These are phyloP conservation scores for Tulasnella sp. DNA, from an alignment of 768 basidiomycete species.

Conservation along the genomic window DNA sequence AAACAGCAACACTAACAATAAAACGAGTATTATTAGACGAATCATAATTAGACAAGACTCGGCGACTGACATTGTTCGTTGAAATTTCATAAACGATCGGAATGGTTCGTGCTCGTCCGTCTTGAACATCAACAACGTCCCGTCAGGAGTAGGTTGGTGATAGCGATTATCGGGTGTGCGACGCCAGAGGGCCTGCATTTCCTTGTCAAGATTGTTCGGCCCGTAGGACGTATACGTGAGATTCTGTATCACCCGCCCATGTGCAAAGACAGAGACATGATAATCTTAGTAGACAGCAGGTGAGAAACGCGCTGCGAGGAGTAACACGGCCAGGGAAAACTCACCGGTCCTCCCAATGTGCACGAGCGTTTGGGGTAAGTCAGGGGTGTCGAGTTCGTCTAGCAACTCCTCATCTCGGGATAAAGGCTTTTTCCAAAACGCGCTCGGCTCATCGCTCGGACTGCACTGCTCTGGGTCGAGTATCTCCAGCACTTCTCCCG, in stretches of 20 bases:
- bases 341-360: slow-evolving; percentile 56
- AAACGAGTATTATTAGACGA: slow-evolving; percentile 1
- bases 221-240: slow-evolving; percentile 87
- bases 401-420: slow-evolving; percentile 26
- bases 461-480: slow-evolving; percentile 56
- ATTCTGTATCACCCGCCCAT: slow-evolving; percentile 47
- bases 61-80: slow-evolving; percentile 50
- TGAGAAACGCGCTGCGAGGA: not conserved
- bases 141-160: slow-evolving; percentile 67
- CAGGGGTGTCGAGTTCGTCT: slow-evolving; percentile 45
- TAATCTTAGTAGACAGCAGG: slow-evolving; percentile 49
- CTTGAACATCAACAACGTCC: slow-evolving; percentile 63
- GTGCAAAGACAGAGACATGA: slow-evolving; percentile 64
- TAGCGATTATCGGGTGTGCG: slow-evolving; percentile 69
- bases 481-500: slow-evolving; percentile 64
- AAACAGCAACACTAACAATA: slow-evolving; percentile 57
- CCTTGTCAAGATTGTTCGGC: slow-evolving; percentile 76
- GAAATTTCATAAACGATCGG: slow-evolving; percentile 50
- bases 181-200: slow-evolving; percentile 57
- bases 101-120: slow-evolving; percentile 19
- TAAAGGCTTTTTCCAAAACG: not conserved
- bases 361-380: slow-evolving; percentile 32
- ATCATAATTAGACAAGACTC: not conserved
- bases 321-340: too few relatives aligned
- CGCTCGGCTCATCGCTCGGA: slow-evolving; percentile 35